Evolutionary conservation across 345 rosid genomes (phyloP).

Genomic region (Chamaenerion angustifolium): DNA sequence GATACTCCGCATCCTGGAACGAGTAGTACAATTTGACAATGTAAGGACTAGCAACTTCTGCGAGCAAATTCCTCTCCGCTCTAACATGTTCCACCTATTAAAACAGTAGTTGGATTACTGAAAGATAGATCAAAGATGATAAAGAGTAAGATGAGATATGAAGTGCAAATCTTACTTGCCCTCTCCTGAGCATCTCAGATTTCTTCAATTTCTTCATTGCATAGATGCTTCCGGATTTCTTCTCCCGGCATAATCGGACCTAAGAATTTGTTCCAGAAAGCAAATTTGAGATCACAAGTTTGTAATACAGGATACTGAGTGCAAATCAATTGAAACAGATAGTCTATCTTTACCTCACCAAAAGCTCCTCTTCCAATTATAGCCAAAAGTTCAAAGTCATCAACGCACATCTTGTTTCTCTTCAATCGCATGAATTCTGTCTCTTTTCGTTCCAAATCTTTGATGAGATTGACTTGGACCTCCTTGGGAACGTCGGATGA

Average conservation of each 20-base stretch:
- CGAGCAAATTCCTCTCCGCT: slow-evolving; percentile 92
- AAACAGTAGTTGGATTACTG: too few species aligned
- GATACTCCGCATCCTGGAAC: slow-evolving; percentile 84
- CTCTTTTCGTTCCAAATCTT: slow-evolving; percentile 90
- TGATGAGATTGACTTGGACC: slow-evolving; percentile 75
- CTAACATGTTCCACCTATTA: slow-evolving; percentile 89
- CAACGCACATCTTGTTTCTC: slow-evolving; percentile 83
- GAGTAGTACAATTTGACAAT: slow-evolving; percentile 93
- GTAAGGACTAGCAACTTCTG: slow-evolving; percentile 92
- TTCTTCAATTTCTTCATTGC: slow-evolving; percentile 99
- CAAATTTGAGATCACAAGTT: not conserved
- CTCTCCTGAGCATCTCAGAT: slow-evolving; percentile 92
- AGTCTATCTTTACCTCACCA: slow-evolving; percentile 57
- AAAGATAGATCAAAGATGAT: too few species aligned
- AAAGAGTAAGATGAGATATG: slow-evolving; percentile 2
- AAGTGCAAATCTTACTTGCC: slow-evolving; percentile 51
- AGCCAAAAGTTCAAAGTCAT: slow-evolving; percentile 85
- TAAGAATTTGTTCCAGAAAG: slow-evolving; percentile 13
- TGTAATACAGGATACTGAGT: too few species aligned
- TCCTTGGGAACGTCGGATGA: slow-evolving; percentile 82
- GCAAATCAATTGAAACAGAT: too few species aligned
- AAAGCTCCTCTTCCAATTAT: slow-evolving; percentile 91
- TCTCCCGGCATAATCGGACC: slow-evolving; percentile 88
- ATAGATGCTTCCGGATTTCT: slow-evolving; percentile 88
- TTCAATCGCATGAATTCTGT: slow-evolving; percentile 91